Percentiles rank a stretch among this genome's conserved stretches.
phyloP scores from a whole-genome alignment of 2,329 filamentous ascomycete species.

The Macrophomina tecta region DNA sequence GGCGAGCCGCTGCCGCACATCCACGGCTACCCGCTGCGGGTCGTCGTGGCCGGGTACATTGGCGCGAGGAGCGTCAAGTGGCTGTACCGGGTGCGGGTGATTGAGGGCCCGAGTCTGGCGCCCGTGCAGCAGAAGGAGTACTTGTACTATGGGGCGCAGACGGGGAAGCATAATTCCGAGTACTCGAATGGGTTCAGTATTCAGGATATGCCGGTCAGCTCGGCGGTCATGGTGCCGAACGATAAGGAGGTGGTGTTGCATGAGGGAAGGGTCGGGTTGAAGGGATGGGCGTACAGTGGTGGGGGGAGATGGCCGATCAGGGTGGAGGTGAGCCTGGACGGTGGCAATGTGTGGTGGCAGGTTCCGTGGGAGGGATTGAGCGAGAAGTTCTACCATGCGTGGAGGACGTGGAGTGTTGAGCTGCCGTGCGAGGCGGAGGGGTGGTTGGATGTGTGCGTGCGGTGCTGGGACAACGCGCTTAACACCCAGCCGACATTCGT shows the following conservation, averaged over 20 bases:
- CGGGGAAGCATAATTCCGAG: constrained; percentile 69
- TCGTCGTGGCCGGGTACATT: constrained; percentile 70
- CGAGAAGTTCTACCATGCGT: constrained; percentile 67
- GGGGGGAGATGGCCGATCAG: constrained; percentile 59
- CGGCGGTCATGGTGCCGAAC: constrained; percentile 69
- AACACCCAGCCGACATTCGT: constrained; percentile 55
- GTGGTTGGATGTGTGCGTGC: constrained; percentile 53
- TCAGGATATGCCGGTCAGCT: constrained; percentile 74
- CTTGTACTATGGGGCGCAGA: constrained; percentile 71
- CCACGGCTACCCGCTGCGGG: constrained; percentile 69
- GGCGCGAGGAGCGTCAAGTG: constrained; percentile 69
- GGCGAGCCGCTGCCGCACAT: constrained; percentile 67
- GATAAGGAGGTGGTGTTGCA: constrained; percentile 67
- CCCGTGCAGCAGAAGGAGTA: constrained; percentile 72
- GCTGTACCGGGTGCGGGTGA: constrained; percentile 68
- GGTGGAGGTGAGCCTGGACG: constrained; percentile 68
- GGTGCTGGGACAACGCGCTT: constrained; percentile 54
- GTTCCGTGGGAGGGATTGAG: constrained; percentile 66
- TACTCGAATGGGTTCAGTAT: constrained; percentile 69
- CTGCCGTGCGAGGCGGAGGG: constrained; percentile 62
- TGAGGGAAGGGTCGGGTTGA: constrained; percentile 62
- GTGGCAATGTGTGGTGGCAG: constrained; percentile 69
- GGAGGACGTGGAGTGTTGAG: constrained; percentile 69
- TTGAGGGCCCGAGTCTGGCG: constrained; percentile 60
- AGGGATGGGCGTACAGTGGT: constrained; percentile 54